These are phyloP conservation scores for Verticillium dahliae DNA, from an alignment of 2,329 filamentous ascomycete species.

Conservation along the genomic window DNA sequence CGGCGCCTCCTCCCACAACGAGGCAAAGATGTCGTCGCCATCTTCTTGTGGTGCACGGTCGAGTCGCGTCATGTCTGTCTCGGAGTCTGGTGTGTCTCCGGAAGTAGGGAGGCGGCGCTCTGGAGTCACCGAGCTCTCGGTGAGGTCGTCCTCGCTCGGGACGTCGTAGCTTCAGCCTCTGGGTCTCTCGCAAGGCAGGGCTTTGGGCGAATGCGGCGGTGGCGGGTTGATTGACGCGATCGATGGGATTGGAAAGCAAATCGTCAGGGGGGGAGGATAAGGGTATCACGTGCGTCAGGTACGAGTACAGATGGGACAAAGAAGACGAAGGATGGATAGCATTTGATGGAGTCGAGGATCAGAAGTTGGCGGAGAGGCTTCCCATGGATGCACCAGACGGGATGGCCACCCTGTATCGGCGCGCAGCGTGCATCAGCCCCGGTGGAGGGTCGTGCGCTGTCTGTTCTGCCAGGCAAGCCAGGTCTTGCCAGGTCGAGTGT, in stretches of 20 bases:
- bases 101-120: not conserved
- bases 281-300: not conserved
- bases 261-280: not conserved
- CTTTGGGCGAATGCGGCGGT: not conserved
- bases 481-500: not conserved
- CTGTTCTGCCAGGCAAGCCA: too few relatives aligned
- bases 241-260: not conserved
- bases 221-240: not conserved
- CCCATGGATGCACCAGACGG: not conserved
- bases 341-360: not conserved
- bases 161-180: not conserved
- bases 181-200: not conserved
- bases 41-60: not conserved
- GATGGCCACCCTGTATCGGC: not conserved
- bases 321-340: not conserved
- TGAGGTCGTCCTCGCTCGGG: not conserved
- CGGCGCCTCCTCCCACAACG: constrained; percentile 49
- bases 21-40: constrained; percentile 33
- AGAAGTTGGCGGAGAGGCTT: not conserved
- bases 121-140: not conserved
- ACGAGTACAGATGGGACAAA: not conserved
- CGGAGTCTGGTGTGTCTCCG: not conserved
- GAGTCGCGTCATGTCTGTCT: not conserved
- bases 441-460: not conserved
- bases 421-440: not conserved